Base-by-base conservation (phyloP, 805 yeast genomes). In the Starmerella stigmatis region DNA sequence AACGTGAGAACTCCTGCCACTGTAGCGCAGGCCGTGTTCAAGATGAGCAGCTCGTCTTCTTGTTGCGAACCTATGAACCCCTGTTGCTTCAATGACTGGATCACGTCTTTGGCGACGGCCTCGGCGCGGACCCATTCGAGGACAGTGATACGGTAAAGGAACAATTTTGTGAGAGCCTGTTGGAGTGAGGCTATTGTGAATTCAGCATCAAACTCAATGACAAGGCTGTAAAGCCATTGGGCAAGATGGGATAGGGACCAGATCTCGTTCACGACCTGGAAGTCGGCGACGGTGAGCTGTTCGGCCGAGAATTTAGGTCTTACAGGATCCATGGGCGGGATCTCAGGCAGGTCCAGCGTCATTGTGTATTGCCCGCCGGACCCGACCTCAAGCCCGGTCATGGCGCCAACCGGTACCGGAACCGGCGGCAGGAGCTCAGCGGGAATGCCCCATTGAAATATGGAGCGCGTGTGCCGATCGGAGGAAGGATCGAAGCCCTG, bases 1-100 rank as follows among this genome's bases (percentile, higher is more conserved):
- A 48, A 41, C 3, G 68, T 61, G 15, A 65, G 32, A 15, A 65
- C 68, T 2, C 69, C 69, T 1, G 58, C 43, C 4, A 39, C 43
- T 8, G 28, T 32, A 2, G 46, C 36, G 10, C 40, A 36, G 13
- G 43, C 30, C 5, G 51, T 33, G 25, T 42, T 23, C n/a, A 48
- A 32, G n/a, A 30, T 27, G 7, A 48, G 54, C 46, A 23, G 15
- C n/a, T 20, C 45, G 41, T 51, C 34, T 32, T 37, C 46, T 8
- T 32, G 41, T 8, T 26, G 33, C 16, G 41, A 19, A n/a, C 29
- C 43, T 13, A 61, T 40, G 30, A 60, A 57, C 2, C 56, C 55
- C 29, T 55, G 56, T 10, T 21, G 26, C 13, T 30, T 23, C 19
- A 64, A 45, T 4, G 64, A 52, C 11, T 46, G 36, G 20, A 63